These are phyloP conservation scores for Alternaria triticimaculans DNA, from an alignment of 2,329 filamentous ascomycete species.

Conservation along the genomic window DNA sequence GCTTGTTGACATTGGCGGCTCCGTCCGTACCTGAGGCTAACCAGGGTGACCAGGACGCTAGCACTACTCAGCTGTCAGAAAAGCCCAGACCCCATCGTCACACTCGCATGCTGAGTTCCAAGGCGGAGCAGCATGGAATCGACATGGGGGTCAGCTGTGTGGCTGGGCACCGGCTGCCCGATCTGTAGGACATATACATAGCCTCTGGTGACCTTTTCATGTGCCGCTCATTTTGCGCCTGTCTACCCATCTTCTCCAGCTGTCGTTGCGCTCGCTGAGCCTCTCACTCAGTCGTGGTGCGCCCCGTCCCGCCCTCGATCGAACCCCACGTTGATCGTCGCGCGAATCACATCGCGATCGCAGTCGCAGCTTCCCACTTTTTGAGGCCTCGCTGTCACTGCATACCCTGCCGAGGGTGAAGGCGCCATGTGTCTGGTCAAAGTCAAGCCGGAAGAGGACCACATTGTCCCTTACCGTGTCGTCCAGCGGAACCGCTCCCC, in stretches of 20 bases:
- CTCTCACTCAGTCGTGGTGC: slow-evolving; percentile 9
- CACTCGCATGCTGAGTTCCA: slow-evolving; percentile 26
- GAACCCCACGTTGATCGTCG: slow-evolving; percentile 36
- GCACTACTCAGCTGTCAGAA: slow-evolving; percentile 14
- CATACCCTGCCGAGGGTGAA: slow-evolving; percentile 2
- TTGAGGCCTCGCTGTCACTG: not conserved
- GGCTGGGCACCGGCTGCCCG: slow-evolving; percentile 39
- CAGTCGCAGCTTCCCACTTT: slow-evolving; percentile 21
- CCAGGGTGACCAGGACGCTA: slow-evolving; percentile 21
- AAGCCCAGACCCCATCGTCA: slow-evolving; percentile 28
- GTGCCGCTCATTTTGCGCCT: slow-evolving; percentile 24
- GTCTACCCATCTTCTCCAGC: not conserved
- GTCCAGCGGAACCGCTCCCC: slow-evolving; percentile 38
- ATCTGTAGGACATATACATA: slow-evolving; percentile 23
- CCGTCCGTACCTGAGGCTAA: slow-evolving; percentile 29
- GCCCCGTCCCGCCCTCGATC: slow-evolving; percentile 15
- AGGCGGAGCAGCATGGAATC: slow-evolving; percentile 30
- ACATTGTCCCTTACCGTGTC: slow-evolving; percentile 50
- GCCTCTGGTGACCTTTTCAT: slow-evolving; percentile 23
- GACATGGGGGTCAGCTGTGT: slow-evolving; percentile 40
- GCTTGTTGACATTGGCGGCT: slow-evolving; percentile 13
- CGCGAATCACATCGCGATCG: slow-evolving; percentile 45
- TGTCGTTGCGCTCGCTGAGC: not conserved
- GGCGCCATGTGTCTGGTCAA: slow-evolving; percentile 55
- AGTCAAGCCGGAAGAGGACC: slow-evolving; percentile 54